Evolutionary conservation across 768 basidiomycete species (phyloP).

Genomic region (Trametes villosa): DNA sequence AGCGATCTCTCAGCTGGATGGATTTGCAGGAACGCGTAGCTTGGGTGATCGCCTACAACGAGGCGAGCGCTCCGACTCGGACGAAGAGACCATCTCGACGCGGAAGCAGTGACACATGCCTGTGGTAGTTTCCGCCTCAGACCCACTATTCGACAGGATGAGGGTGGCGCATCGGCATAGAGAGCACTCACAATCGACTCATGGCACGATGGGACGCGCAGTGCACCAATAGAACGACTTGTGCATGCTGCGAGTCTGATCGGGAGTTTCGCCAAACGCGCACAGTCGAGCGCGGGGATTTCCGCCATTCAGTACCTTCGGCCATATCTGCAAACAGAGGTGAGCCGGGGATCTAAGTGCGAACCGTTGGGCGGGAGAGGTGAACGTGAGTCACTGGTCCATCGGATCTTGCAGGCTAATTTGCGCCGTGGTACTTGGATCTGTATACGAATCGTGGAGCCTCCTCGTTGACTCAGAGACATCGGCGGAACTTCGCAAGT

Average conservation of each 20-base stretch:
- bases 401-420: neutral
- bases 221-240: too few relatives aligned
- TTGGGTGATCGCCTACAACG: neutral
- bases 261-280: too few relatives aligned
- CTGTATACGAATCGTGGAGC: neutral
- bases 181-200: neutral
- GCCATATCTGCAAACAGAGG: neutral
- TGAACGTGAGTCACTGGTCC: neutral
- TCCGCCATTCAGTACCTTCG: neutral
- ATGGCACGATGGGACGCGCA: neutral
- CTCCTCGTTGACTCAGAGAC: neutral
- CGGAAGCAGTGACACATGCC: neutral
- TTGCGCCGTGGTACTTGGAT: constrained; percentile 8
- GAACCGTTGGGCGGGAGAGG: neutral
- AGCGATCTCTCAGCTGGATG: neutral
- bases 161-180: too few relatives aligned
- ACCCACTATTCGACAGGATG: neutral
- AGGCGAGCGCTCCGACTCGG: neutral
- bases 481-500: neutral
- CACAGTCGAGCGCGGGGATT: neutral
- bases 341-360: neutral
- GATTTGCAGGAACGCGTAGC: neutral
- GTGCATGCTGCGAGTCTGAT: too few relatives aligned
- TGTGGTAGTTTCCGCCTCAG: neutral
- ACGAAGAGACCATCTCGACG: neutral